Percentiles rank a stretch among this genome's conserved stretches.
These are phyloP conservation scores for Tylopilus subfusipes DNA, from an alignment of 768 basidiomycete genomes.

Conservation along the genomic window DNA sequence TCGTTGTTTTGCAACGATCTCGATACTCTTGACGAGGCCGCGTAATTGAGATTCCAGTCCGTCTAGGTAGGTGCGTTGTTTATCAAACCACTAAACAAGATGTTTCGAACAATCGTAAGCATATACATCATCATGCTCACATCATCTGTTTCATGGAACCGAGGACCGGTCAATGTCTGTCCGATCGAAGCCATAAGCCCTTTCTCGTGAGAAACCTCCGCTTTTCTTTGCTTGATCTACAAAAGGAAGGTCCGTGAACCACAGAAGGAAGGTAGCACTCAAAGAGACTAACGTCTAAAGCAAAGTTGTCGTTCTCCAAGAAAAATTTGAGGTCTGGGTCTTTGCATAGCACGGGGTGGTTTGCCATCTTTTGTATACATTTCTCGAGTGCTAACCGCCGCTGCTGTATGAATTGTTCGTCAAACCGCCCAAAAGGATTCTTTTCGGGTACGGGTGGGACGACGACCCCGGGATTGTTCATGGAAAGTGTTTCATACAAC, in stretches of 20 bases:
- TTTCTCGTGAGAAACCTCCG: conserved; percentile 70
- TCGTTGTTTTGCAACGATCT: conserved; percentile 79
- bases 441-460: conserved; percentile 98
- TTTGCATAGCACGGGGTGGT: conserved; percentile 85
- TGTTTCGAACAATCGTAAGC: background rate
- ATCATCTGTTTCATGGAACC: conserved; percentile 88
- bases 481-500: conserved; percentile 84
- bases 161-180: conserved; percentile 69
- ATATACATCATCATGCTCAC: conserved; percentile 34
- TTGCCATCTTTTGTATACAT: conserved; percentile 89
- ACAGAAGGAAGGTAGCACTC: background rate
- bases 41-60: conserved; percentile 87
- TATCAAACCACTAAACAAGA: conserved; percentile 82
- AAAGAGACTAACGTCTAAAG: conserved; percentile 68
- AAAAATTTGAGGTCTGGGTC: conserved; percentile 88
- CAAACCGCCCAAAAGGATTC: conserved; percentile 89
- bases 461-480: conserved; percentile 94
- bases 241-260: background rate
- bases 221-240: conserved; percentile 85
- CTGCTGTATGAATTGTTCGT: conserved; percentile 86
- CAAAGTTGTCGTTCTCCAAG: conserved; percentile 89
- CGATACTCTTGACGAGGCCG: conserved; percentile 82
- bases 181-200: conserved; percentile 84
- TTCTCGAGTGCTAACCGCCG: conserved; percentile 81
- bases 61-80: conserved; percentile 80